Evolutionary conservation across 495 filamentous ascomycete genomes (phyloP).

Genomic region (Penicillium alfredii): DNA sequence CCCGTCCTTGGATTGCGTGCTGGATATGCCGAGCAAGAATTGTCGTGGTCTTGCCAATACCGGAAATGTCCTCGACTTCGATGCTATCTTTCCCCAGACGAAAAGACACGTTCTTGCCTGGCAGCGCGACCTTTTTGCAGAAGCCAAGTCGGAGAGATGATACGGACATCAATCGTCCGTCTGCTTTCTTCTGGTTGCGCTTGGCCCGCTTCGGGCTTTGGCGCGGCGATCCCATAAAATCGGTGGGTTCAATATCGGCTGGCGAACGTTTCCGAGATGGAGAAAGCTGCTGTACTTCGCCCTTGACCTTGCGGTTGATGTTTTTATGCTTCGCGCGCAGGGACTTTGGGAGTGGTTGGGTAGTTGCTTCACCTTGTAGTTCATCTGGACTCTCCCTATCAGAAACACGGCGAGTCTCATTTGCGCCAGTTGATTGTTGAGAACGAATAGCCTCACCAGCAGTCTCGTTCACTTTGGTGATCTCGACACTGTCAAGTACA

Average conservation of each 20-base stretch:
- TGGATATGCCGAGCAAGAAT: constrained; percentile 20
- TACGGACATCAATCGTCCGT: constrained; percentile 3
- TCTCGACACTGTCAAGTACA: constrained; percentile 14
- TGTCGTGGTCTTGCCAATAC: not conserved
- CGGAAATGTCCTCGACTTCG: constrained; percentile 4
- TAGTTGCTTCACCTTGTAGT: constrained; percentile 36
- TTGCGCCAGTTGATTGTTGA: not conserved
- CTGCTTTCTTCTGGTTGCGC: constrained; percentile 8
- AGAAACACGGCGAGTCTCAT: constrained; percentile 6
- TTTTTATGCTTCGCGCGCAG: constrained; percentile 4
- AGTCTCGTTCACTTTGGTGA: not conserved
- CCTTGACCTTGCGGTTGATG: not conserved
- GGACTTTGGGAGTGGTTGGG: constrained; percentile 16
- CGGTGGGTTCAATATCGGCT: constrained; percentile 28
- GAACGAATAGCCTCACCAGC: not conserved
- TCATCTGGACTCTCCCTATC: constrained; percentile 41
- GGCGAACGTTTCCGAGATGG: constrained; percentile 20
- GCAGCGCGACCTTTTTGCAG: constrained; percentile 4
- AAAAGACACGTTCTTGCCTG: constrained; percentile 5
- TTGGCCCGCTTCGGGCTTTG: constrained; percentile 15
- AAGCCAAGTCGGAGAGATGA: constrained; percentile 22
- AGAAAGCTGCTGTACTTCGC: not conserved
- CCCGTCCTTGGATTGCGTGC: constrained; percentile 14
- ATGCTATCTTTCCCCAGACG: constrained; percentile 11
- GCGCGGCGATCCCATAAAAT: constrained; percentile 15